Conservation (phyloP, 2,329 filamentous ascomycete species). For the Fusarium concolor region DNA sequence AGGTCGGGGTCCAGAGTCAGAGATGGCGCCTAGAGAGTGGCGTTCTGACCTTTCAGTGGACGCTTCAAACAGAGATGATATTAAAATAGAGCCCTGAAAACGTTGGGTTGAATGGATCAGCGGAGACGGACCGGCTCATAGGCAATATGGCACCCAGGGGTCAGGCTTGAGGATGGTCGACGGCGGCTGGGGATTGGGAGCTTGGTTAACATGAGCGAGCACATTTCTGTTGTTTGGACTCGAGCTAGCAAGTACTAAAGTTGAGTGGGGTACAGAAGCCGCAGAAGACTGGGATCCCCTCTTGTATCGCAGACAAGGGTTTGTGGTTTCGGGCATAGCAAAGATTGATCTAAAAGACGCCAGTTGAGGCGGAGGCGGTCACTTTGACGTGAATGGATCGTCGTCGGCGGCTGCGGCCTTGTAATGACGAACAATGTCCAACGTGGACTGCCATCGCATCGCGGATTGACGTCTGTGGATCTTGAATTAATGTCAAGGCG, state of each 20-base stretch:
- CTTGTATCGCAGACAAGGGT: slow-evolving; percentile 24
- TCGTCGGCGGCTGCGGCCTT: slow-evolving; percentile 32
- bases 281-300: slow-evolving; percentile 42
- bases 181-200: slow-evolving; percentile 44
- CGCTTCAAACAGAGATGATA: slow-evolving; percentile 51
- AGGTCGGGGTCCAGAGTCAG: slow-evolving; percentile 52
- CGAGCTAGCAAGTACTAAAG: slow-evolving; percentile 27
- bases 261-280: slow-evolving; percentile 38
- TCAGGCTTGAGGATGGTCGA: slow-evolving; percentile 36
- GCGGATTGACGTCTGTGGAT: slow-evolving; percentile 32
- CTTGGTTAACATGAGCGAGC: slow-evolving; percentile 33
- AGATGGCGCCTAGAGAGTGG: slow-evolving; percentile 58
- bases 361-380: slow-evolving; percentile 33
- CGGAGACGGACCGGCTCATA: slow-evolving; percentile 46
- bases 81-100: slow-evolving; percentile 58
- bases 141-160: slow-evolving; percentile 41
- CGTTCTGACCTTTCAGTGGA: slow-evolving; percentile 58
- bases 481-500: slow-evolving; percentile 24
- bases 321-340: slow-evolving; percentile 8
- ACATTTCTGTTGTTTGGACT: slow-evolving; percentile 31
- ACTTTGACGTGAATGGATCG: slow-evolving; percentile 40
- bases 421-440: slow-evolving; percentile 35
- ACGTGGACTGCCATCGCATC: slow-evolving; percentile 26
- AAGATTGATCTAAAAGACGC: slow-evolving; percentile 24
- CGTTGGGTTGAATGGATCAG: slow-evolving; percentile 48